These are phyloP conservation scores for Pseudonitzschia multiseries DNA, from an alignment of 108 stramenopile species.

Conservation along the genomic window DNA sequence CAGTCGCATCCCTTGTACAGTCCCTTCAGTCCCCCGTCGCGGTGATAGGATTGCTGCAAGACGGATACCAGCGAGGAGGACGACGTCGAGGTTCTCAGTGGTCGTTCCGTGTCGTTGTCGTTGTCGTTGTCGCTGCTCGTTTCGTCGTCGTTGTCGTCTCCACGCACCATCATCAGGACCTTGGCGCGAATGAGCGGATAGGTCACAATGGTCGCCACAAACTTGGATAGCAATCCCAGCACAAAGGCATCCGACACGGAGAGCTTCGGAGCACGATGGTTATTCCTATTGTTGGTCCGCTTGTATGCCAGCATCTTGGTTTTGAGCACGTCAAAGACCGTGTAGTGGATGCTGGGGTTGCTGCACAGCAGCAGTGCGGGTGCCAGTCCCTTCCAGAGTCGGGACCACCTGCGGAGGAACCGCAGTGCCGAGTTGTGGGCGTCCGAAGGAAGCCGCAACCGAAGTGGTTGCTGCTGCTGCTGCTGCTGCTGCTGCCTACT, in stretches of 20 bases:
- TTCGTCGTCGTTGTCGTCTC: neutral
- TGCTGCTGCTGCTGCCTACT: neutral
- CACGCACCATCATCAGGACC: constrained; percentile 81
- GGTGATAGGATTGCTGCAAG: constrained; percentile 45
- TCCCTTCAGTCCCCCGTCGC: constrained; percentile 46
- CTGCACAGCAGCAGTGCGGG: constrained; percentile 88
- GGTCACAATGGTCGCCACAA: constrained; percentile 88
- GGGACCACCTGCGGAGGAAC: neutral
- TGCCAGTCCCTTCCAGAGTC: constrained; percentile 83
- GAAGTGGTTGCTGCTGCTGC: neutral
- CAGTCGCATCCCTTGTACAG: constrained; percentile 78
- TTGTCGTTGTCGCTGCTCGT: neutral
- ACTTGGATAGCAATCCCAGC: constrained; percentile 77
- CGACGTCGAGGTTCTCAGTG: neutral
- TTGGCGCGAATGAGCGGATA: constrained; percentile 95
- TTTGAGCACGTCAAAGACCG: constrained; percentile 85
- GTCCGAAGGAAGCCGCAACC: no score
- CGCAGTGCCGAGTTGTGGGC: neutral
- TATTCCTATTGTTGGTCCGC: neutral
- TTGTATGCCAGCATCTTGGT: constrained; percentile 12
- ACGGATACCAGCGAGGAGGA: constrained; percentile 20
- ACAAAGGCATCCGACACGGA: constrained; percentile 76
- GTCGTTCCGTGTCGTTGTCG: neutral
- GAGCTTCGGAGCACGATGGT: constrained; percentile 21
- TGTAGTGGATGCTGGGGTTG: constrained; percentile 95